Conservation (phyloP, 2,329 filamentous ascomycete species). For the Nemania bipapillata region DNA sequence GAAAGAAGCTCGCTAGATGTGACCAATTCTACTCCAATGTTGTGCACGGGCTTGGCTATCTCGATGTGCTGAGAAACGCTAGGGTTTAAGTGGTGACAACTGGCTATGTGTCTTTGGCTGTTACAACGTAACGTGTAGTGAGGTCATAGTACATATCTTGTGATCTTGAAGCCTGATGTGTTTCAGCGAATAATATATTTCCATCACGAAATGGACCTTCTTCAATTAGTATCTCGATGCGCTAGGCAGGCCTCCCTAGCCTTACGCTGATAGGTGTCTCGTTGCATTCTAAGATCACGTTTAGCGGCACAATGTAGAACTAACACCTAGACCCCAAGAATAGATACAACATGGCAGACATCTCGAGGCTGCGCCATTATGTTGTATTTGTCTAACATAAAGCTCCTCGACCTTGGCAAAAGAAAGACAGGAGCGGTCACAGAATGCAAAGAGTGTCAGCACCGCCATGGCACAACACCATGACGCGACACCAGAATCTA, state of each 20-base stretch:
- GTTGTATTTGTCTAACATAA: background rate
- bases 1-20: constrained; percentile 11
- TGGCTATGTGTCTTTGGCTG: constrained; percentile 3
- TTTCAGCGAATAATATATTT: constrained; percentile 10
- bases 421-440: constrained; percentile 25
- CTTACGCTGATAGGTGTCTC: constrained; percentile 15
- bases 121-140: constrained; percentile 1
- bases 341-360: background rate
- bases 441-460: constrained; percentile 19
- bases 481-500: background rate
- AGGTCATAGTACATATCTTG: constrained; percentile 10
- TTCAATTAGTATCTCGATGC: constrained; percentile 28
- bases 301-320: constrained; percentile 9
- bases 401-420: constrained; percentile 18
- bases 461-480: constrained; percentile 12
- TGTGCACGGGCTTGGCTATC: constrained; percentile 25
- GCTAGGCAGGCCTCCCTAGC: constrained; percentile 22
- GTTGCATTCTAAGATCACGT: constrained; percentile 34
- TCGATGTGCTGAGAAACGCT: background rate
- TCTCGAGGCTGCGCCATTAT: constrained; percentile 7
- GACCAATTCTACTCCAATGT: constrained; percentile 8
- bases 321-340: background rate
- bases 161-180: constrained; percentile 25
- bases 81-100: constrained; percentile 9
- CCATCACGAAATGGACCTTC: constrained; percentile 23